Evolutionary conservation across 2,329 filamentous ascomycete genomes (phyloP).

Genomic region (Claviceps citrina): DNA sequence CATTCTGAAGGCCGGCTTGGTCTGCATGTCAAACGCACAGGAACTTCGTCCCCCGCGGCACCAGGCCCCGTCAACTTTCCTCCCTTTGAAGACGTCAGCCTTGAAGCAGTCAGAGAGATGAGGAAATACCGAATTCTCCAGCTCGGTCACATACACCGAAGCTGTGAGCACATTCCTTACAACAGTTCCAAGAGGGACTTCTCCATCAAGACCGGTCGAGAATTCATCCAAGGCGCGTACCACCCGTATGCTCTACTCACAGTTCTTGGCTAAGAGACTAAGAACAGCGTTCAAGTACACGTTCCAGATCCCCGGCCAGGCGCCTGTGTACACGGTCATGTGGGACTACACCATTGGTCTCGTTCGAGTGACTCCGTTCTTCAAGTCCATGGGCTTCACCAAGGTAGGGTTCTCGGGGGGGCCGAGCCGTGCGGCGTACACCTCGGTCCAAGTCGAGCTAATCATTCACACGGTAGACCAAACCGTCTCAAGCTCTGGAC

Average conservation of each 20-base stretch:
- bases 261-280: neutral
- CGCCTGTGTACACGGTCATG: slow-evolving; percentile 60
- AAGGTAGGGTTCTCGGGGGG: slow-evolving; percentile 51
- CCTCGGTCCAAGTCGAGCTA: slow-evolving; percentile 7
- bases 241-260: neutral
- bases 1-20: neutral
- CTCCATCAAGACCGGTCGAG: slow-evolving; percentile 67
- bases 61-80: slow-evolving; percentile 41
- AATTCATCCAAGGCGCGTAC: slow-evolving; percentile 67
- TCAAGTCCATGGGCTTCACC: slow-evolving; percentile 74
- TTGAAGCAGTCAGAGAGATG: slow-evolving; percentile 26
- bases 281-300: slow-evolving; percentile 64
- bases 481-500: slow-evolving; percentile 67
- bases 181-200: slow-evolving; percentile 90
- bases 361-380: slow-evolving; percentile 85
- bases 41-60: neutral
- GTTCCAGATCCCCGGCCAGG: slow-evolving; percentile 55
- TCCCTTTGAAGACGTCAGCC: slow-evolving; percentile 54
- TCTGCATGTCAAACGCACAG: neutral
- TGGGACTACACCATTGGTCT: slow-evolving; percentile 96
- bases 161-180: slow-evolving; percentile 71
- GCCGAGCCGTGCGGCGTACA: neutral
- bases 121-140: slow-evolving; percentile 50
- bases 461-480: slow-evolving; percentile 43
- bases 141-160: slow-evolving; percentile 44